These are phyloP conservation scores for Globisporangium splendens DNA, from an alignment of 352 stramenopile genomes.

Conservation along the genomic window DNA sequence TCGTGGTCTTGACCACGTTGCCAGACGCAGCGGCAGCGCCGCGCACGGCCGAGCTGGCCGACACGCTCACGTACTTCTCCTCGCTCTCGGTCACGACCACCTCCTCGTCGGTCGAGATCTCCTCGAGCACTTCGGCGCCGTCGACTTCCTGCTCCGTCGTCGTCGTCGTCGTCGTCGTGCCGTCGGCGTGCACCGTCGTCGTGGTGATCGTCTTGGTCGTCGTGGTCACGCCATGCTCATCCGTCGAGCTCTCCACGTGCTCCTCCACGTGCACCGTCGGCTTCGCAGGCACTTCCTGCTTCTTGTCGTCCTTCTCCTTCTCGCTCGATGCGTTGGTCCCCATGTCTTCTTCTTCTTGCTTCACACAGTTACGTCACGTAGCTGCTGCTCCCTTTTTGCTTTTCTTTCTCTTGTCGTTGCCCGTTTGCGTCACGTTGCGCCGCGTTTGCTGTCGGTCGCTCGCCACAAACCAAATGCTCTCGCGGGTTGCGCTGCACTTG, in stretches of 20 bases:
- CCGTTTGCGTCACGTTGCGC: background rate
- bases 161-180: slow-evolving; percentile 13
- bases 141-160: slow-evolving; percentile 12
- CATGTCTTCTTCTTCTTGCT: background rate
- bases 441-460: background rate
- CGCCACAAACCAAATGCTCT: background rate
- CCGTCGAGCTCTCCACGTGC: slow-evolving; percentile 13
- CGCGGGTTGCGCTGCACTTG: background rate
- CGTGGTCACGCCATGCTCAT: slow-evolving; percentile 10
- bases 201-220: slow-evolving; percentile 12
- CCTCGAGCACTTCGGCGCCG: slow-evolving; percentile 17
- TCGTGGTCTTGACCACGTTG: background rate
- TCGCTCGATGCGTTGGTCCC: slow-evolving; percentile 16
- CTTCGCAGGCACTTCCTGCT: too few species aligned
- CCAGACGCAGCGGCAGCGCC: background rate
- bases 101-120: slow-evolving; percentile 15
- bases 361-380: background rate
- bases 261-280: slow-evolving; percentile 7
- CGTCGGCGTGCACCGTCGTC: slow-evolving; percentile 14
- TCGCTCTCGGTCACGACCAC: slow-evolving; percentile 7
- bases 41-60: slow-evolving; percentile 7
- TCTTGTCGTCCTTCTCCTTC: slow-evolving; percentile 6
- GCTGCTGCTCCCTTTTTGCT: background rate
- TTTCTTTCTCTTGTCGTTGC: background rate
- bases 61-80: slow-evolving; percentile 10